Percentiles rank a stretch among this genome's conserved stretches.
Conservation (phyloP, 2,329 filamentous ascomycete genomes). For the Apiospora phragmitis region DNA sequence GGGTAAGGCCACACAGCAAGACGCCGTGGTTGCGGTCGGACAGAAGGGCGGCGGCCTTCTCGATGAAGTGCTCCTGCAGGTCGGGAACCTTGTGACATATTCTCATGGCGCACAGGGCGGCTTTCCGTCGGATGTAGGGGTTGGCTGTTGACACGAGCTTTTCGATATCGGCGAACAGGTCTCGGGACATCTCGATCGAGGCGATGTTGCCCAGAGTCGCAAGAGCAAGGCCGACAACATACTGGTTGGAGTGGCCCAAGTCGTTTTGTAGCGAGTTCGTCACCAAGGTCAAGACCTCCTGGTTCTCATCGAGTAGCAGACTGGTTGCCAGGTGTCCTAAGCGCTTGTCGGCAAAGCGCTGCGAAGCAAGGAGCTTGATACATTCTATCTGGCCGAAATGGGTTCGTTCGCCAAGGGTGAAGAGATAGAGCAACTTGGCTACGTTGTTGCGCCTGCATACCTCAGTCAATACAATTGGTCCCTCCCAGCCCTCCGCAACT, state of each 20-base stretch:
- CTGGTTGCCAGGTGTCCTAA: conserved; percentile 95
- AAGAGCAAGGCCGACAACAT: conserved; percentile 93
- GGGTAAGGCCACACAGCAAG: conserved; percentile 84
- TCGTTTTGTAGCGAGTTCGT: conserved; percentile 99
- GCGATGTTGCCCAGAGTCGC: conserved; percentile 98
- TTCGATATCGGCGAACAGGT: conserved; percentile 95
- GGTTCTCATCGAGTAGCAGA: conserved; percentile 94
- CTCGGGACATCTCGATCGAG: conserved; percentile 96
- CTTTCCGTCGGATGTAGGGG: conserved; percentile 97
- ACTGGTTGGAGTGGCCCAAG: conserved; percentile 95
- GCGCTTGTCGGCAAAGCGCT: conserved; percentile 96
- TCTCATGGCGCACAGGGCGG: conserved; percentile 96
- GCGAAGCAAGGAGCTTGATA: conserved; percentile 92
- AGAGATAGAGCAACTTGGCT: conserved; percentile 95
- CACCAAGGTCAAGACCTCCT: conserved; percentile 94
- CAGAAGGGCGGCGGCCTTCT: conserved; percentile 85
- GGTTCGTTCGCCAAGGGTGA: conserved; percentile 94
- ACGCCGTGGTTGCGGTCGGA: conserved; percentile 96
- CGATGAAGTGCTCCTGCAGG: conserved; percentile 93
- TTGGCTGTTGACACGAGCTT: conserved; percentile 88
- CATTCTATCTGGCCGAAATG: conserved; percentile 99
- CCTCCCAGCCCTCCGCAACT: not conserved
- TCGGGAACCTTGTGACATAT: conserved; percentile 98
- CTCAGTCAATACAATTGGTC: not conserved
- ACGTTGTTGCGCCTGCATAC: conserved; percentile 88